phyloP scores from a whole-genome alignment of 306 rosid species.

The Acacia confusa region DNA sequence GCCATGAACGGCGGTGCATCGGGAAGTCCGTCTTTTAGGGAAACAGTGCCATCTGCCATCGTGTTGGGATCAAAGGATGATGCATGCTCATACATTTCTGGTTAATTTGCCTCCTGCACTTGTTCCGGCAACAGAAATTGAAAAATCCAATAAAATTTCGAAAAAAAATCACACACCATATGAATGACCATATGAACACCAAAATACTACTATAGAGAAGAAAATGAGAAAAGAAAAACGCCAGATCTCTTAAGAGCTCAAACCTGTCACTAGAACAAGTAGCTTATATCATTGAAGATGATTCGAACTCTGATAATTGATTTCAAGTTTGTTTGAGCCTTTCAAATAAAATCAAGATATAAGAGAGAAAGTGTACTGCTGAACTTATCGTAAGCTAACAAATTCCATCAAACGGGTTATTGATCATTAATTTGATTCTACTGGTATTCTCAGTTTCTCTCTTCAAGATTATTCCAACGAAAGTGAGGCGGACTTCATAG shows the following conservation, averaged over 20 bases:
- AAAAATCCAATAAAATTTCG: neutral
- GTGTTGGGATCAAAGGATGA: slow-evolving; percentile 65
- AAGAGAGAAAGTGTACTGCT: neutral
- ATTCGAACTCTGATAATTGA: neutral
- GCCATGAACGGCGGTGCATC: slow-evolving; percentile 24
- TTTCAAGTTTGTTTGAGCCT: neutral
- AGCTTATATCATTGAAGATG: neutral
- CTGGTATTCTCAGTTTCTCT: neutral
- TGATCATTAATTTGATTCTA: neutral
- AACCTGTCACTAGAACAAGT: slow-evolving; percentile 8
- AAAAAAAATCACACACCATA: slow-evolving; percentile 5
- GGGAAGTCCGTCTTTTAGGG: slow-evolving; percentile 20
- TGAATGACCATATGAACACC: slow-evolving; percentile 2
- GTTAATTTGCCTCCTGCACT: slow-evolving; percentile 32
- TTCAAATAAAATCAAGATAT: neutral
- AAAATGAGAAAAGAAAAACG: neutral
- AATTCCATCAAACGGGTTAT: neutral
- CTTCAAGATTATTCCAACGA: neutral
- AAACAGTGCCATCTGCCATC: slow-evolving; percentile 42
- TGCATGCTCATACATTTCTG: slow-evolving; percentile 47
- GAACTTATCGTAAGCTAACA: neutral
- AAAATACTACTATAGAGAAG: slow-evolving; percentile 30
- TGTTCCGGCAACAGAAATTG: slow-evolving; percentile 23
- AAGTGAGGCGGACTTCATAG: neutral
- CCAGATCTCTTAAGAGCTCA: neutral